A percentile compares a stretch with the other conserved stretches of the same genome.
Conservation (phyloP, 1,284 basidiomycete species). For the Fomitopsis pinicola region DNA sequence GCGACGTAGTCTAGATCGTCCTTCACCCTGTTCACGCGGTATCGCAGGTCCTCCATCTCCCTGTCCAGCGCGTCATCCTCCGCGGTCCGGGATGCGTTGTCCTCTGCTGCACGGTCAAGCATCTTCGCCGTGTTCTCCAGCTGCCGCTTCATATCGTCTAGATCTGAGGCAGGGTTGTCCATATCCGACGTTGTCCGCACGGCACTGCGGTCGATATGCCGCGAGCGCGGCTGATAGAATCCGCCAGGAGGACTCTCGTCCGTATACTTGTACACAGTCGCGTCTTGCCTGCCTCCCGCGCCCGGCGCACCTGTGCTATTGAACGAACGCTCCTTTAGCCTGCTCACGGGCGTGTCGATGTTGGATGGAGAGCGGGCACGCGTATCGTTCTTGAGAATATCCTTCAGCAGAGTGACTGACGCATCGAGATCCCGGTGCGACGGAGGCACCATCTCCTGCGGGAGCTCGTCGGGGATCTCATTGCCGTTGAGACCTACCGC, state of each 20-base stretch:
- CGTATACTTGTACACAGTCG: conserved; percentile 90
- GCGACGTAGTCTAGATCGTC: conserved; percentile 93
- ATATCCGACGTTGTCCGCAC: conserved; percentile 75
- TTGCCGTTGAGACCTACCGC: conserved; percentile 84
- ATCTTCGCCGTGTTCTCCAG: conserved; percentile 80
- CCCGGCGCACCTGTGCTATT: conserved; percentile 47
- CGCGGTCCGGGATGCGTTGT: conserved; percentile 54
- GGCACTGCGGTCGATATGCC: conserved; percentile 85
- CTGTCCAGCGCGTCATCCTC: conserved; percentile 89
- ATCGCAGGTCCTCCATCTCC: conserved; percentile 87
- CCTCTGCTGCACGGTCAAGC: conserved; percentile 72
- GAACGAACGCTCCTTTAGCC: conserved; percentile 71
- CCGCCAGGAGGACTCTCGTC: conserved; percentile 55
- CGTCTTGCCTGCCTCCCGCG: conserved; percentile 73
- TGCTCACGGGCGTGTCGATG: conserved; percentile 50
- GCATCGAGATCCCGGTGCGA: conserved; percentile 89
- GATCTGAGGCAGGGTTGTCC: conserved; percentile 68
- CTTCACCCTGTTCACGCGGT: conserved; percentile 83
- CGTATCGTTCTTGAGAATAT: conserved; percentile 85
- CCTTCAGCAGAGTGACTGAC: conserved; percentile 90
- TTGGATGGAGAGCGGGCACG: conserved; percentile 53
- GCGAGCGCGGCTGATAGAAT: conserved; percentile 81
- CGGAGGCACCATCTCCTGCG: conserved; percentile 88
- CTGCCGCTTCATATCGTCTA: conserved; percentile 85
- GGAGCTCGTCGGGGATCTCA: conserved; percentile 83